A percentile compares a stretch with the other conserved stretches of the same genome.
phyloP scores from a whole-genome alignment of 371 early-diverging fungal species.

The Mucor indicus region DNA sequence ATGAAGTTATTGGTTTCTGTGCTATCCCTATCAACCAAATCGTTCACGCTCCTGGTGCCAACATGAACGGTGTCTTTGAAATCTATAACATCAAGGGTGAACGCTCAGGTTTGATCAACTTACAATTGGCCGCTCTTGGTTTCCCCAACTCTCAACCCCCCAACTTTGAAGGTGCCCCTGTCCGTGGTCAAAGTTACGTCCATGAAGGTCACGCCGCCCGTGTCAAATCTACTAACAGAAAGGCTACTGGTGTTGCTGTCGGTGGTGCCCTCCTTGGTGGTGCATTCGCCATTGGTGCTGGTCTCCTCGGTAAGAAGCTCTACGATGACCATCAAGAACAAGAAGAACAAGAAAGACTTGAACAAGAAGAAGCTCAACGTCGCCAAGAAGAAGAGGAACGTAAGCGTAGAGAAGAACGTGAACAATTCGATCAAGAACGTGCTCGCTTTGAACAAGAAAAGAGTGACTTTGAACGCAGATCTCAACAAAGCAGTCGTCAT shows the following conservation, averaged over 20 bases:
- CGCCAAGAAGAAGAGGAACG: constrained; percentile 26
- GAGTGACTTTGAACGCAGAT: constrained; percentile 16
- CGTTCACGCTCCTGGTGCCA: constrained; percentile 47
- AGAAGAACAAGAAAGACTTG: constrained; percentile 29
- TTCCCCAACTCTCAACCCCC: constrained; percentile 44
- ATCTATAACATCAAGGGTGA: constrained; percentile 47
- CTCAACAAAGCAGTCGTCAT: constrained; percentile 4
- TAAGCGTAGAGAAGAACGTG: constrained; percentile 13
- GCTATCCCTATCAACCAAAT: constrained; percentile 60
- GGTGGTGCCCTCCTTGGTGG: constrained; percentile 47
- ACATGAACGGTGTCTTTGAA: constrained; percentile 47
- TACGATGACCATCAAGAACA: constrained; percentile 36
- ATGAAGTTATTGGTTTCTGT: constrained; percentile 57
- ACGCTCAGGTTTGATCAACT: constrained; percentile 44
- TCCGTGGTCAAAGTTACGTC: constrained; percentile 50
- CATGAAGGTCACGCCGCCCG: constrained; percentile 47
- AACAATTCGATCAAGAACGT: constrained; percentile 27
- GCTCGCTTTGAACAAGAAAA: constrained; percentile 16
- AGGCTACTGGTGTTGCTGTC: constrained; percentile 42
- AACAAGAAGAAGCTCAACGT: constrained; percentile 26
- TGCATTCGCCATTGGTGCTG: constrained; percentile 50
- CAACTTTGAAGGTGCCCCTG: constrained; percentile 21
- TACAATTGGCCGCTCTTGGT: constrained; percentile 46
- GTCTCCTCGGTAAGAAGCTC: constrained; percentile 49
- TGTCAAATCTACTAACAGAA: constrained; percentile 46